Evolutionary conservation across 768 basidiomycete genomes (phyloP), one percentile per base, ranked within the genome.

Genomic region (Panellus pusillus): DNA sequence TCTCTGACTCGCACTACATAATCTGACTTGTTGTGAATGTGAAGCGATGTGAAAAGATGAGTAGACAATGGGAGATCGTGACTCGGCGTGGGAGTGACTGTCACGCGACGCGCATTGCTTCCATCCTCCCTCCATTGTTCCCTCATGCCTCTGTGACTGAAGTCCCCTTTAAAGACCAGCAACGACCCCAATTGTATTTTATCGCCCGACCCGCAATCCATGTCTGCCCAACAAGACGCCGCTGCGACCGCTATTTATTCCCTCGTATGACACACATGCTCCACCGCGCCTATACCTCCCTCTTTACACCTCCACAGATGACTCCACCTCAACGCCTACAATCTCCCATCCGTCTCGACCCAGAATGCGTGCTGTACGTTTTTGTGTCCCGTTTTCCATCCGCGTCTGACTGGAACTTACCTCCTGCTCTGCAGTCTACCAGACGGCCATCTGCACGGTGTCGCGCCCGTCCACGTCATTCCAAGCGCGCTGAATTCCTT

Each of bases 401-500:
- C 39, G 17, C 39, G 39, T 40, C 3, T 24, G 27, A 47, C 53
- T 20, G 36, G 36, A 44, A 35, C 50, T 56, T 36, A 56, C 9
- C 8, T 50, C 27, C 24, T 32, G 12, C 14, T 20, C 31, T 28
- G 3, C 44, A 57, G 56, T 24, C 37, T n/a, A 29, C 50, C 11
- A 54, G 35, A 13, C 49, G 59, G 68, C 28, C 49, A 70, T 45
- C 65, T 69, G 57, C 72, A 72, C 77, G 79, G 52, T 69, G 79
- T 50, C 69, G 70, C 32, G 40, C 39, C 3, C 51, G 56, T 6
- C 54, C 67, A 9, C 72, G 73, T 54, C 76, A 73, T n/a, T 64
- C 64, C 31, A 58, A 68, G n/a, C 75, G 73, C 24, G 42, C 70
- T 24, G 79, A 80, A 57, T 76, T 70, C 38, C 69, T 68, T 27